Conservation (phyloP, 2,329 filamentous ascomycete genomes). For the Trichothecium sympodiale region DNA sequence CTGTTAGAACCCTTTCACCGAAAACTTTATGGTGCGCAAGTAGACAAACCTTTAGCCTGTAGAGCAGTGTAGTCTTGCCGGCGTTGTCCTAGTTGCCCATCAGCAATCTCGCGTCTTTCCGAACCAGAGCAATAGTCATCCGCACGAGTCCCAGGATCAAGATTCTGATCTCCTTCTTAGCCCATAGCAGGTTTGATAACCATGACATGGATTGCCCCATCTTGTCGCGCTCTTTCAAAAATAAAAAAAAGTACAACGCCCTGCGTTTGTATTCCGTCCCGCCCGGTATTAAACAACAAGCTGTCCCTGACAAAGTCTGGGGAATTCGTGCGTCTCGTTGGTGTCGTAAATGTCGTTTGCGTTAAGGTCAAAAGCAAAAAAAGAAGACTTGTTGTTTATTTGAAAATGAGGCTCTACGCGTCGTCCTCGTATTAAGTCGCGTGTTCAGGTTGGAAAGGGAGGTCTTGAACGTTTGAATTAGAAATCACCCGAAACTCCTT, state of each 20-base stretch:
- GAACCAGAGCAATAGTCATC: conserved; percentile 7
- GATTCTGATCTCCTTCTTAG: conserved; percentile 97
- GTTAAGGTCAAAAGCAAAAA: too few species aligned
- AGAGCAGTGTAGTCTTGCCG: conserved; percentile 93
- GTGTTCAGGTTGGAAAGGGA: conserved; percentile 6
- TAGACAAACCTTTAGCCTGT: conserved; percentile 77
- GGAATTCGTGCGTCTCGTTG: not conserved
- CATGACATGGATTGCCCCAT: conserved; percentile 58
- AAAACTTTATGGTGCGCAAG: not conserved
- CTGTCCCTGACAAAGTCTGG: not conserved
- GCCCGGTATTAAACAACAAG: not conserved
- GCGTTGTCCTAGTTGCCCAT: conserved; percentile 67
- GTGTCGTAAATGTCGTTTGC: too few species aligned
- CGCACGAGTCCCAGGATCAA: conserved; percentile 82
- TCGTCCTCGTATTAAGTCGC: conserved; percentile 6
- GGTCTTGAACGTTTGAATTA: conserved; percentile 11
- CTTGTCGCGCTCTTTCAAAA: conserved; percentile 19
- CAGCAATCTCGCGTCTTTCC: not conserved
- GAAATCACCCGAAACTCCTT: conserved; percentile 10
- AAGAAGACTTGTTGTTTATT: too few species aligned
- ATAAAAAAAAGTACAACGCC: not conserved
- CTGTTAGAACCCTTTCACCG: not conserved
- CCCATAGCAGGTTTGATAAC: conserved; percentile 66
- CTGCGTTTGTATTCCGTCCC: not conserved
- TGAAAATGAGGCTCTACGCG: too few species aligned